A percentile compares a stretch with the other conserved stretches of the same genome.
phyloP scores from a whole-genome alignment of 768 basidiomycete species.

The Amylocystis lapponica region DNA sequence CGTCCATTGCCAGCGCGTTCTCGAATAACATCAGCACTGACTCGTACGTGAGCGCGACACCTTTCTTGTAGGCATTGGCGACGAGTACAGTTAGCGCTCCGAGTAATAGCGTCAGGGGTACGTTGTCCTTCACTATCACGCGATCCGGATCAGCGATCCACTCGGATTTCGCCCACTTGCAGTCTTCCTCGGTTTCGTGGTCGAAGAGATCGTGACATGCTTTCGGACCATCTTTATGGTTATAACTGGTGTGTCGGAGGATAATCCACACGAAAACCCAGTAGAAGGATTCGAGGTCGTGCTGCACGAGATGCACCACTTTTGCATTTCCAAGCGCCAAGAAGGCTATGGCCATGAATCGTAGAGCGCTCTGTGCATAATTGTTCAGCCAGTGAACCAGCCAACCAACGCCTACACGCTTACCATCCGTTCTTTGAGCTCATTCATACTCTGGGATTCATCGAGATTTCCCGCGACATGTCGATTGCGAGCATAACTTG shows the following conservation, averaged over 20 bases:
- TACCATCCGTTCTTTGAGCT: neutral
- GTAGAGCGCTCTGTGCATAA: neutral
- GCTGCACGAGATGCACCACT: constrained; percentile 1
- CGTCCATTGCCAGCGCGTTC: neutral
- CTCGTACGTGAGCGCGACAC: neutral
- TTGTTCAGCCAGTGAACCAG: too few species aligned
- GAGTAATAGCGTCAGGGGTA: neutral
- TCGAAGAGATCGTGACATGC: neutral
- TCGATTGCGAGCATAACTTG: too few species aligned
- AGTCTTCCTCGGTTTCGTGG: neutral
- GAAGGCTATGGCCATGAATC: constrained; percentile 3
- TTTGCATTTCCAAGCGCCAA: too few species aligned
- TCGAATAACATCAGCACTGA: neutral
- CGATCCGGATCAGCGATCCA: neutral
- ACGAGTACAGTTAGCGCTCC: neutral
- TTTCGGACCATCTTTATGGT: neutral
- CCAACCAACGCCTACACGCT: neutral
- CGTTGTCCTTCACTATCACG: neutral
- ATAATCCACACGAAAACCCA: constrained; percentile 6
- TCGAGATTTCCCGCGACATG: neutral
- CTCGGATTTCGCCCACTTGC: neutral
- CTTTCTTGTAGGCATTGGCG: neutral
- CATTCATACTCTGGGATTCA: neutral
- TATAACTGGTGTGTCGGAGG: neutral
- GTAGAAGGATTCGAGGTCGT: constrained; percentile 11